phyloP scores from a whole-genome alignment of 176 grass and related monocot species.

The Elymus sibiricus region DNA sequence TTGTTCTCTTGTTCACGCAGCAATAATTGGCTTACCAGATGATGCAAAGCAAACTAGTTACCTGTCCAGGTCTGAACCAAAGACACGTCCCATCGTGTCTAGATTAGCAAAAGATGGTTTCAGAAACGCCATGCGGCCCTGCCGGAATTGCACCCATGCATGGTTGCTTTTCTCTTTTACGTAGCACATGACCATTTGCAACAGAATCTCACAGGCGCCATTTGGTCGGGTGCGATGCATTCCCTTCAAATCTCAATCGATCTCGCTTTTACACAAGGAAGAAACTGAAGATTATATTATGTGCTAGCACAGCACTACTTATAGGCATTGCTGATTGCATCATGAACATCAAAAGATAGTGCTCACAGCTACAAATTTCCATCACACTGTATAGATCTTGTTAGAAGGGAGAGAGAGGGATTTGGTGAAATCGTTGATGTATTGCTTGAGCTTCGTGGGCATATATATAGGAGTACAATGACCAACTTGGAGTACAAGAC shows the following conservation, averaged over 20 bases:
- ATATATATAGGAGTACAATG: no score
- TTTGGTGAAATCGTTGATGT: no score
- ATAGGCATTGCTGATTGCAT: neutral
- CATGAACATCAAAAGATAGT: neutral
- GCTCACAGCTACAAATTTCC: no score
- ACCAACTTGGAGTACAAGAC: no score
- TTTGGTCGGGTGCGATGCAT: constrained; percentile 2
- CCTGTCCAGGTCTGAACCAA: neutral
- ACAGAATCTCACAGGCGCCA: constrained; percentile 34
- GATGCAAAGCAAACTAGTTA: constrained; percentile 18
- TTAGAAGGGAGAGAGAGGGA: no score
- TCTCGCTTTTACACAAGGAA: neutral
- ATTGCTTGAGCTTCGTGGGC: no score
- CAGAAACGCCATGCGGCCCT: constrained; percentile 17
- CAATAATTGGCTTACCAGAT: constrained; percentile 30
- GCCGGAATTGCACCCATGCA: neutral
- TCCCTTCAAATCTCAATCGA: neutral
- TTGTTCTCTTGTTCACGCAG: neutral
- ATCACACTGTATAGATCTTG: no score
- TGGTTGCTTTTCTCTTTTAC: neutral
- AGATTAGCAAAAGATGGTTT: constrained; percentile 40
- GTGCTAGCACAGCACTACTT: no score
- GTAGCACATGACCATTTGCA: constrained; percentile 3
- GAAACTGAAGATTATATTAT: no score
- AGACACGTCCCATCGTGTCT: constrained; percentile 23